Conservation (phyloP, 148 eudicot genomes). For the Rhododendron griersonianum region DNA sequence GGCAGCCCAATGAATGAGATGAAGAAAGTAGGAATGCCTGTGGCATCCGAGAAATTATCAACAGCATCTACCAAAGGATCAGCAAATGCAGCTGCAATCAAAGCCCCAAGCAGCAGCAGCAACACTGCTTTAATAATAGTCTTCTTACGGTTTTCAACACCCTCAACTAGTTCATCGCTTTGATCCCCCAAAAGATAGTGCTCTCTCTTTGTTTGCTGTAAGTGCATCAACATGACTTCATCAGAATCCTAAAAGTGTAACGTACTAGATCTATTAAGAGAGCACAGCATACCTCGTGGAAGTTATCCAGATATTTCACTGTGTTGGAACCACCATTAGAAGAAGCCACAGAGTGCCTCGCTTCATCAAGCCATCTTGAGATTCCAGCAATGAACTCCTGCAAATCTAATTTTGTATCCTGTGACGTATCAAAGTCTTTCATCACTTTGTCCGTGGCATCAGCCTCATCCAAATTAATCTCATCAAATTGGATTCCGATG, state of each 20-base stretch:
- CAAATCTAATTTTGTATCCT: constrained; percentile 32
- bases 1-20: constrained; percentile 86
- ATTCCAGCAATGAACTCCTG: constrained; percentile 58
- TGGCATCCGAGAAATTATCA: constrained; percentile 72
- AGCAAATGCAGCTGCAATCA: constrained; percentile 76
- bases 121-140: constrained; percentile 54
- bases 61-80: constrained; percentile 93
- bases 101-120: constrained; percentile 56
- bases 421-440: constrained; percentile 60
- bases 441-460: constrained; percentile 57
- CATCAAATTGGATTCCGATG: constrained; percentile 64
- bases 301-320: constrained; percentile 23
- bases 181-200: constrained; percentile 26
- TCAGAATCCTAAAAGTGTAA: background rate
- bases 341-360: constrained; percentile 22
- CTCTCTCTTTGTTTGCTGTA: constrained; percentile 33
- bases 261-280: background rate
- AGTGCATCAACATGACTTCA: background rate
- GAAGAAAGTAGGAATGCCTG: constrained; percentile 88
- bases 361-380: constrained; percentile 44
- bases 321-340: constrained; percentile 17
- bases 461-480: constrained; percentile 39
- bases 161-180: constrained; percentile 31
- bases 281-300: constrained; percentile 29
- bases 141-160: constrained; percentile 23